Evolutionary conservation across 2,329 filamentous ascomycete species (phyloP), one percentile per base, ranked within the genome.

Genomic region (Chrysoporthe puriensis): DNA sequence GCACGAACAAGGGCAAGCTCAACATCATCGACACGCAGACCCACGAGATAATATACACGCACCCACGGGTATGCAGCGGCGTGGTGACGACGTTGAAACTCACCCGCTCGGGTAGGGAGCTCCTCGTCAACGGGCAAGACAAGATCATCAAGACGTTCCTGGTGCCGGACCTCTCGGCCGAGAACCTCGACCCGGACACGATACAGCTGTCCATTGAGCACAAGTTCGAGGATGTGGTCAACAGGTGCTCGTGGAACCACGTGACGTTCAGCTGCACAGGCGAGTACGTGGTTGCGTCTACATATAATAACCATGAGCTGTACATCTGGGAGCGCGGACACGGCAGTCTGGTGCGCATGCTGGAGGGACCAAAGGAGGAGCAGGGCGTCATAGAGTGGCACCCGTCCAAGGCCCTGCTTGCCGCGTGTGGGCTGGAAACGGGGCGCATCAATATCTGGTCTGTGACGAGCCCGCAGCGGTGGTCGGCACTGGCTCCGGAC

Each of bases 351-450:
- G 94, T 97, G 64, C 96, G 97, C 78, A 99, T 99, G 82, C 85
- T 99, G 50, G 96, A 99, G 78, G 95, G 96, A 0, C 94, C 95
- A 1, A 96, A 96, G 75, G 96, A 99, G 80, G 96, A 99, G 79
- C 89, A 98, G 70, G 95, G 95, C 0, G 92, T 96, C 4, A 94
- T 99, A 36, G 96, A 99, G 80, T 99, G 96, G 96, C 96, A 99
- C 76, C 96, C 96, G 0, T 88, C 90, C 70, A 88, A 92, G 42
- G 92, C 96, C 0, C 85, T 98, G 72, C 88, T 99, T 44, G 94
- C 93, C 3, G 96, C 94, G 18, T 97, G 94, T 71, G 95, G 96
- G 3, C 85, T 98, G 5, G 96, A 99, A 79, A 95, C 92, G 0
- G 96, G 96, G 7, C 89, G 92, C 65, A 93, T 99, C 76, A 97